These are phyloP conservation scores for Podospora tetraspora DNA, from an alignment of 495 filamentous ascomycete genomes.

Conservation along the genomic window DNA sequence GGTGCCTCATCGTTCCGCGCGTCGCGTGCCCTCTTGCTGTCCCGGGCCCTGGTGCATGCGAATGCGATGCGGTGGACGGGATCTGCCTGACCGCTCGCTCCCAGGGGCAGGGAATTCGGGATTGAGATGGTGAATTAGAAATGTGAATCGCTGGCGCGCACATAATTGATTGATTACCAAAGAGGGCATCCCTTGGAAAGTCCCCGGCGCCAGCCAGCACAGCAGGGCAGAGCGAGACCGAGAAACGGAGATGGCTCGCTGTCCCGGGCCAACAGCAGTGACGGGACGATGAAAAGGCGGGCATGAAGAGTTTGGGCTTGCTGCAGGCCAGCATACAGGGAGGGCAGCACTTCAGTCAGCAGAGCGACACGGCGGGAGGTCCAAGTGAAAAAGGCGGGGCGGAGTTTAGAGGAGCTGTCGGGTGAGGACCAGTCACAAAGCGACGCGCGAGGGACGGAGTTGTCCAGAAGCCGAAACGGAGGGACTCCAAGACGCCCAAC, in stretches of 20 bases:
- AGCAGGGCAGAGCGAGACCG: not conserved
- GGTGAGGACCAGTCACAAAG: conserved; percentile 5
- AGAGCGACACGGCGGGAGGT: not conserved
- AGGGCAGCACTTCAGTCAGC: not conserved
- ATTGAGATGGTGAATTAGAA: not conserved
- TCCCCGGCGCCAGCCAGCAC: not conserved
- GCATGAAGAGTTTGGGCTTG: not conserved
- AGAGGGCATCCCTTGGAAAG: not conserved
- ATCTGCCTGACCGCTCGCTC: not conserved
- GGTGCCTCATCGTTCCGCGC: not conserved
- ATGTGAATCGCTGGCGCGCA: not conserved
- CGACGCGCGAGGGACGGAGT: conserved; percentile 7
- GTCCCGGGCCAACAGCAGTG: not conserved
- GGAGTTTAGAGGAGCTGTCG: not conserved
- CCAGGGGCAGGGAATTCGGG: not conserved
- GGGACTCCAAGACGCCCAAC: not conserved
- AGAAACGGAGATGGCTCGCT: not conserved
- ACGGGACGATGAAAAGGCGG: not conserved
- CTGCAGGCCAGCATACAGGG: not conserved
- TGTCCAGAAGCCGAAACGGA: conserved; percentile 9
- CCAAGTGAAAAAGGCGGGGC: not conserved
- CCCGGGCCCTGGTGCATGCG: not conserved
- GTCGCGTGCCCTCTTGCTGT: not conserved
- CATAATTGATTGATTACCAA: not conserved
- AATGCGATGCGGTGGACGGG: not conserved